Evolutionary conservation across 192 early-diverging fungal species (phyloP), one percentile per base, ranked within the genome.

Genomic region (Spinellus fusiger): DNA sequence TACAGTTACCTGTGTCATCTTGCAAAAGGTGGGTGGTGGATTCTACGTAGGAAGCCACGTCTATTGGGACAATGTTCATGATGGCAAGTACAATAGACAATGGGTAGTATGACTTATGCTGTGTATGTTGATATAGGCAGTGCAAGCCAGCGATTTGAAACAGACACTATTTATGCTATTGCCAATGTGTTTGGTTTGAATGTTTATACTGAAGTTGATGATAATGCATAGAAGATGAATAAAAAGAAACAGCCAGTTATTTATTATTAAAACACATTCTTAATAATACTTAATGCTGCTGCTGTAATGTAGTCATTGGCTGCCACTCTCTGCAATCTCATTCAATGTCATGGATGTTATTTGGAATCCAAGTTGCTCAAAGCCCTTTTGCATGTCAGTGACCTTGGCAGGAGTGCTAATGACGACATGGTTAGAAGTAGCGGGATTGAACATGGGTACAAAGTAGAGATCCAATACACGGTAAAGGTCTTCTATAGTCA

Each of bases 21-120:
- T 91, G 85, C 89, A 91, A 76, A 87, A 86, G 67, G 90, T 85
- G 70, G 87, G 88, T 12, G 87, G 86, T 26, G 89, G 89, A 25
- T 76, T 91, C 47, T 87, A 91, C 70, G 79, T 82, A 23, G 86
- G 85, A 18, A 86, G 80, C 27, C 83, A 80, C 27, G 87, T 86
- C 60, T 88, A 80, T 73, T 91, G 89, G 89, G 89, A 91, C 62
- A 82, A 78, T 46, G 65, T 77, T 28, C 75, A 76, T 32, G 89
- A 91, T 68, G 88, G 87, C 86, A 77, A 59, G 62, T 31, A 2
- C 10, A 10, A 29, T 31, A 37, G 18, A 51, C 27, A 4, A 20
- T 15, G n/a, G 16, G 54, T n/a, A 10, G n/a, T 46, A 20, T 20
- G 5, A 44, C 48, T 49, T 16, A 46, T 37, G 10, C 12, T 23